Percentiles rank a stretch among this genome's conserved stretches.
These are phyloP conservation scores for Penicillium atrosanguineum DNA, from an alignment of 495 filamentous ascomycete species.

Conservation along the genomic window DNA sequence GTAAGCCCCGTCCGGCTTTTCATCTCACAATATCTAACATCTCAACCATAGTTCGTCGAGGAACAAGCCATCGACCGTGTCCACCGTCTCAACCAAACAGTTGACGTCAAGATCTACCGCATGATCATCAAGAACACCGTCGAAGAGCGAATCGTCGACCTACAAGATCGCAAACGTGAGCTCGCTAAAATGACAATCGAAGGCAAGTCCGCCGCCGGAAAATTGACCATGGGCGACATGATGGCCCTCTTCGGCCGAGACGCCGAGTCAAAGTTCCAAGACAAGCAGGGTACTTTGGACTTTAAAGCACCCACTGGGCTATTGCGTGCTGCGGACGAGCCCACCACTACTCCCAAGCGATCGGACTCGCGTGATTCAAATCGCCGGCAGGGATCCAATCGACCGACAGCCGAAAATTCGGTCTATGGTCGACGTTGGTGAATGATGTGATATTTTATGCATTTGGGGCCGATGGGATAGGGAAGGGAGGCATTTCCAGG, in stretches of 20 bases:
- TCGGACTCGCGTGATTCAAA: conserved; percentile 29
- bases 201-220: conserved; percentile 70
- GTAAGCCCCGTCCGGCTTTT: conserved; percentile 21
- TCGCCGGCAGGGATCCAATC: conserved; percentile 23
- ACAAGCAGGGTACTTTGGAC: conserved; percentile 30
- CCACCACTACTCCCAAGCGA: conserved; percentile 1
- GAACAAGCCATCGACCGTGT: conserved; percentile 98
- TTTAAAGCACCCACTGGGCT: conserved; percentile 30
- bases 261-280: conserved; percentile 51
- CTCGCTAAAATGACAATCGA: conserved; percentile 84
- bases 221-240: conserved; percentile 92
- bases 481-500: not conserved
- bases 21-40: conserved; percentile 1
- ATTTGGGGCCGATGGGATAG: not conserved
- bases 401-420: conserved; percentile 34
- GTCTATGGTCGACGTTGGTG: conserved; percentile 49
- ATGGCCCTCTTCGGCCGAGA: conserved; percentile 82
- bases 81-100: conserved; percentile 90
- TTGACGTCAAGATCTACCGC: conserved; percentile 92
- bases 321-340: conserved; percentile 23
- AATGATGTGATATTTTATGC: conserved; percentile 9
- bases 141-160: conserved; percentile 85
- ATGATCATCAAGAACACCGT: conserved; percentile 82
- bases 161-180: conserved; percentile 89
- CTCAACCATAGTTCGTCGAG: conserved; percentile 70